Percentiles rank a stretch among this genome's conserved stretches.
Conservation (phyloP, 306 rosid genomes). For the Hippophae tibetana region DNA sequence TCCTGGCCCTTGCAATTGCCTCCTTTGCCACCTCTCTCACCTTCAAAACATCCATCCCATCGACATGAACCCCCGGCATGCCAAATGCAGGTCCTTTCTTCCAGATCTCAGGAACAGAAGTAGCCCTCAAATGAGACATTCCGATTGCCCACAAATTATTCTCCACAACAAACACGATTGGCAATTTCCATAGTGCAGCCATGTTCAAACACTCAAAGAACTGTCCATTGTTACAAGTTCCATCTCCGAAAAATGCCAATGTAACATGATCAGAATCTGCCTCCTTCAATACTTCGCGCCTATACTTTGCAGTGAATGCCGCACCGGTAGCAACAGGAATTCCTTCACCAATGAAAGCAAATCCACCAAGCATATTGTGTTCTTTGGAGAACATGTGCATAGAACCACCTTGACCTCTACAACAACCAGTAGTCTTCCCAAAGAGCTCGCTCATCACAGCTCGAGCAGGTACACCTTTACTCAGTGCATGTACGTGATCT, state of each 20-base stretch:
- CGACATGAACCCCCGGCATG: constrained; percentile 97
- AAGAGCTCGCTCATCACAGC: constrained; percentile 96
- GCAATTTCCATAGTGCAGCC: constrained; percentile 97
- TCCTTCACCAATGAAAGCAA: constrained; percentile 98
- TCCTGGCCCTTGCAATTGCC: constrained; percentile 85
- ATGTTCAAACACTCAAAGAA: constrained; percentile 94
- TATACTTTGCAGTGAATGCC: constrained; percentile 73
- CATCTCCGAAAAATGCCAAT: constrained; percentile 88
- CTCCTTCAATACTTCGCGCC: constrained; percentile 74
- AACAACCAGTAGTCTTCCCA: constrained; percentile 93
- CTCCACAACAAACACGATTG: constrained; percentile 94
- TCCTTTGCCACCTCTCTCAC: constrained; percentile 96
- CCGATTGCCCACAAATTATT: constrained; percentile 99
- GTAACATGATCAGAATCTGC: constrained; percentile 68
- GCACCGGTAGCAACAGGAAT: constrained; percentile 97
- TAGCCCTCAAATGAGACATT: constrained; percentile 90
- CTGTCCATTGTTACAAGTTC: constrained; percentile 96
- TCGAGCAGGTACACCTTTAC: constrained; percentile 92
- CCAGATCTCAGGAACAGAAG: constrained; percentile 98
- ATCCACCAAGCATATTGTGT: constrained; percentile 81
- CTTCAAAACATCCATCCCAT: constrained; percentile 98
- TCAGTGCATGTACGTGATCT: constrained; percentile 90
- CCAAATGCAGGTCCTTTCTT: constrained; percentile 99
- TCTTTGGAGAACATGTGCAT: constrained; percentile 99
- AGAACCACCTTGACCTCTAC: constrained; percentile 99